Conservation (phyloP, 2,329 filamentous ascomycete genomes). For the Aureobasidium pullulans region DNA sequence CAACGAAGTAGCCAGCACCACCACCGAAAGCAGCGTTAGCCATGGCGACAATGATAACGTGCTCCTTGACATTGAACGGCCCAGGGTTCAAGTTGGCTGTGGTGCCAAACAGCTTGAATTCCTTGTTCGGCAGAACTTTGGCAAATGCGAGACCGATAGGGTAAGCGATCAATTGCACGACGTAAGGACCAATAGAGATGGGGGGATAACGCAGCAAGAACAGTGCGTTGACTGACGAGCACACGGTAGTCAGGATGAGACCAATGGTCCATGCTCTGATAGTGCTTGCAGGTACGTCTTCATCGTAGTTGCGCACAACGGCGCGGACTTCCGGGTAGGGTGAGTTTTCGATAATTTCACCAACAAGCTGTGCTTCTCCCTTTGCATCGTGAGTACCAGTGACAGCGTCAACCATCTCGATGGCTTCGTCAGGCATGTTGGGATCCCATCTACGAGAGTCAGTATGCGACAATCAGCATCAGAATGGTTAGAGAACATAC, state of each 20-base stretch:
- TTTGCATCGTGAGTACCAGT: slow-evolving; percentile 49
- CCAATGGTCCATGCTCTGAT: slow-evolving; percentile 59
- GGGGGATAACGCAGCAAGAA: slow-evolving; percentile 86
- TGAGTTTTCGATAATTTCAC: slow-evolving; percentile 57
- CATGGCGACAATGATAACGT: slow-evolving; percentile 23
- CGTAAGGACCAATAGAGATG: slow-evolving; percentile 80
- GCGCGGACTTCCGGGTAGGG: slow-evolving; percentile 60
- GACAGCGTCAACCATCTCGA: slow-evolving; percentile 54
- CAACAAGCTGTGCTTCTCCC: slow-evolving; percentile 51
- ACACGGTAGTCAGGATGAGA: slow-evolving; percentile 52
- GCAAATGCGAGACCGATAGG: slow-evolving; percentile 71
- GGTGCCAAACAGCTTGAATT: slow-evolving; percentile 55
- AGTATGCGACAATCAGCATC: too few relatives aligned
- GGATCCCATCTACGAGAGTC: slow-evolving; percentile 50
- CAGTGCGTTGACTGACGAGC: slow-evolving; percentile 63
- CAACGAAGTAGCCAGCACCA: slow-evolving; percentile 21
- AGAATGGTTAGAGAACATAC: slow-evolving; percentile 40
- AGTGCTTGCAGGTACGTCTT: slow-evolving; percentile 58
- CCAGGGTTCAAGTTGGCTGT: slow-evolving; percentile 43
- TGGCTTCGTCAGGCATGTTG: slow-evolving; percentile 41
- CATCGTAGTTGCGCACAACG: slow-evolving; percentile 57
- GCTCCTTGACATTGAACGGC: slow-evolving; percentile 38
- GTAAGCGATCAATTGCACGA: slow-evolving; percentile 75
- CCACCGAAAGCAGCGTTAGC: slow-evolving; percentile 49
- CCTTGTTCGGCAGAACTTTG: slow-evolving; percentile 18